Percentiles rank a stretch among this genome's conserved stretches.
Conservation (phyloP, 2,329 filamentous ascomycete species). For the Chrysoporthe cubensis region DNA sequence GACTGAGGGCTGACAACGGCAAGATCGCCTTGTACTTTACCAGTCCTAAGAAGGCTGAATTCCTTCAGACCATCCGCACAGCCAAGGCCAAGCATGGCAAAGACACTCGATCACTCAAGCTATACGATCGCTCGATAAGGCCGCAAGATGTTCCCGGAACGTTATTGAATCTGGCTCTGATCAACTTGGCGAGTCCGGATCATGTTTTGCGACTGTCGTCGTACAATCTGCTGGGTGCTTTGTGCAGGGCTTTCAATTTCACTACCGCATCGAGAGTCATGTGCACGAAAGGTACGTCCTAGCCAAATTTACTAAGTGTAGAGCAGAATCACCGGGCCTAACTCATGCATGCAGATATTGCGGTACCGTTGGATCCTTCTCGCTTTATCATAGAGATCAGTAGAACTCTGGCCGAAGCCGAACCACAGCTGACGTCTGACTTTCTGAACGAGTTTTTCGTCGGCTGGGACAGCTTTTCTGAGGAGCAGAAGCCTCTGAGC, state of each 20-base stretch:
- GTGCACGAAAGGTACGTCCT: conserved; percentile 59
- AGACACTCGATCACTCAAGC: conserved; percentile 62
- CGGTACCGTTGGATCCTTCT: conserved; percentile 65
- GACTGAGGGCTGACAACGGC: conserved; percentile 68
- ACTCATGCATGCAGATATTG: conserved; percentile 52
- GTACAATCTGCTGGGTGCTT: conserved; percentile 68
- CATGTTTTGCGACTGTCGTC: conserved; percentile 64
- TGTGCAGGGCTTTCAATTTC: conserved; percentile 72
- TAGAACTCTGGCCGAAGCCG: conserved; percentile 63
- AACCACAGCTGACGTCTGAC: conserved; percentile 69
- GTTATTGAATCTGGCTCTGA: conserved; percentile 68
- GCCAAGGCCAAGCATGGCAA: conserved; percentile 69
- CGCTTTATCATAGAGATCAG: conserved; percentile 69
- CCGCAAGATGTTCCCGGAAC: conserved; percentile 74
- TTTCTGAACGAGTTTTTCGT: conserved; percentile 76
- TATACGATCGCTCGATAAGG: conserved; percentile 66
- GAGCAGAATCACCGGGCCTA: not conserved
- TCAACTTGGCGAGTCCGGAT: conserved; percentile 67
- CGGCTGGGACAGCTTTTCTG: conserved; percentile 71
- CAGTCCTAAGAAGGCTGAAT: conserved; percentile 65
- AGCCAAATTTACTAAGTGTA: conserved; percentile 8
- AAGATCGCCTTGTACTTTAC: conserved; percentile 75
- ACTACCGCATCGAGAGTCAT: conserved; percentile 63
- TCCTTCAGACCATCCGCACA: conserved; percentile 64
- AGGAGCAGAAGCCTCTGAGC: conserved; percentile 68